Evolutionary conservation across 345 rosid genomes (phyloP).

Genomic region (Camelina neglecta): DNA sequence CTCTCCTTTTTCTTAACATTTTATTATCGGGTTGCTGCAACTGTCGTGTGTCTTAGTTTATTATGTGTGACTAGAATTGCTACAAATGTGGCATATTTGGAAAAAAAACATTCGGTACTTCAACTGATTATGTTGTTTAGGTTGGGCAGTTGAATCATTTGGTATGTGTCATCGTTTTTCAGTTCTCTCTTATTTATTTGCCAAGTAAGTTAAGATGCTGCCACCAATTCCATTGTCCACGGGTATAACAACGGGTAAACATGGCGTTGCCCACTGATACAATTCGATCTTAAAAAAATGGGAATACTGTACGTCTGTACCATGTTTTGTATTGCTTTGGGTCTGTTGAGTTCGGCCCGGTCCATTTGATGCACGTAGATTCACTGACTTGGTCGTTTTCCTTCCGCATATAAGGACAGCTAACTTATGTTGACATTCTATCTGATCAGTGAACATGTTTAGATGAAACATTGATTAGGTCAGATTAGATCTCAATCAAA

Average conservation of each 20-base stretch:
- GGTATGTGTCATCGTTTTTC: not conserved
- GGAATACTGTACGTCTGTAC: no score
- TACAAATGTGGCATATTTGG: conserved; percentile 32
- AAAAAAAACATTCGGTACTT: conserved; percentile 13
- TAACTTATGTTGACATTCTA: conserved; percentile 9
- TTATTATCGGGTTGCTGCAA: conserved; percentile 19
- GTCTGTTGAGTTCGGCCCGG: not conserved
- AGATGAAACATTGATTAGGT: conserved; percentile 24
- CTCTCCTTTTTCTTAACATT: conserved; percentile 13
- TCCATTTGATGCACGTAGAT: not conserved
- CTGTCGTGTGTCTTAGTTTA: conserved; percentile 27
- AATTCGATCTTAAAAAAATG: not conserved
- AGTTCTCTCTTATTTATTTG: not conserved
- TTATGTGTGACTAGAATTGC: conserved; percentile 31
- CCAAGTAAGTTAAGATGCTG: conserved; percentile 2
- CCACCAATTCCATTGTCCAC: no score
- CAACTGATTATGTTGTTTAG: conserved; percentile 16
- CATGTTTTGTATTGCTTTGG: not conserved
- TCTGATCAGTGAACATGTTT: conserved; percentile 26
- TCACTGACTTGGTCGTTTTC: not conserved
- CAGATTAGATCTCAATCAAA: not conserved
- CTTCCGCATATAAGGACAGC: not conserved
- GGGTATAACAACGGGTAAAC: not conserved
- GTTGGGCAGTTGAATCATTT: conserved; percentile 33
- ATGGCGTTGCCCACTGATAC: not conserved